Evolutionary conservation across 768 basidiomycete genomes (phyloP), one percentile per base, ranked within the genome.

Genomic region (Amyloporia xantha): DNA sequence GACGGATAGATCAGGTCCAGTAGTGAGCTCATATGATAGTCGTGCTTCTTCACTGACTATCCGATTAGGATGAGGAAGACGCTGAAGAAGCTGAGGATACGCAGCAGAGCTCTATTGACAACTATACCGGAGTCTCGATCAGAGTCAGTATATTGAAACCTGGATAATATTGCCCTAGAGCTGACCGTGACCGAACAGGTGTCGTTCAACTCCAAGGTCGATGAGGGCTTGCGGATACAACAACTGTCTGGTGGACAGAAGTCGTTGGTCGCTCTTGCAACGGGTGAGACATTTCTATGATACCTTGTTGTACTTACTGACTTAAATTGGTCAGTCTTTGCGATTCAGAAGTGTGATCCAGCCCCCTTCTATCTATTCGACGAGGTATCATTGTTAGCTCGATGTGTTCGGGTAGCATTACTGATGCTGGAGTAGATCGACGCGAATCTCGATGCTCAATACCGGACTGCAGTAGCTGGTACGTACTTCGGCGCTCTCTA

Each of bases 291-390:
- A 10, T 12, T 12, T 5, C 12, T 17, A n/a, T n/a, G n/a, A 2
- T 28, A 45, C 9, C 35, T 12, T 44, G 42, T n/a, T 44, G 2
- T 7, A 23, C 44, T 24, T 21, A 2, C 24, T 21, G 44, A 33
- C 23, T 37, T 17, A 33, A 10, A 6, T 40, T 1, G 9, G 28
- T 5, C 20, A 90, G 94, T 99, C 21, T 98, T 99, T 60, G 92
- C 95, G 13, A 98, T 98, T 56, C 96, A 99, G 68, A 97, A 96
- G 68, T 98, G 95, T 62, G 96, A 99, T 60, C 96, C 96, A 1
- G 95, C 96, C 0, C 96, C 96, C 1, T 99, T 99, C 72, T 98
- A 98, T 66, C 75, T 99, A n/a, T 98, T 99, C 59, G 96, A 99
- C 62, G 96, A 98, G 74, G 86, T 84, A 52, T n/a, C n/a, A n/a